These are phyloP conservation scores for Leptodontidium sp. DNA, from an alignment of 2,329 filamentous ascomycete genomes.

Conservation along the genomic window DNA sequence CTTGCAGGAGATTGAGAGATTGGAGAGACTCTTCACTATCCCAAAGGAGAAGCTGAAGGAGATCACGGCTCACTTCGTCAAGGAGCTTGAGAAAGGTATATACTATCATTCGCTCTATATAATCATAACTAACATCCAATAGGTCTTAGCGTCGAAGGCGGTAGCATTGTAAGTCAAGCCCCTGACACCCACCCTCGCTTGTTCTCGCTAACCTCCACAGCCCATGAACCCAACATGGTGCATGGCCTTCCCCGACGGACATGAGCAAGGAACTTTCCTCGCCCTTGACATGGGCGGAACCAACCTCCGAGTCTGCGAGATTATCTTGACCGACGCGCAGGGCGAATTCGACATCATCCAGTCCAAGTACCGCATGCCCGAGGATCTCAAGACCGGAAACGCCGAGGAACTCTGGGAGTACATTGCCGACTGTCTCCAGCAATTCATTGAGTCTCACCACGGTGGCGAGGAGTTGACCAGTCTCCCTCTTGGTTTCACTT, in stretches of 20 bases:
- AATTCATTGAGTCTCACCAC: constrained; percentile 89
- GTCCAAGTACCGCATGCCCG: constrained; percentile 94
- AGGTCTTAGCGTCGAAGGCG: constrained; percentile 87
- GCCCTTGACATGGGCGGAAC: constrained; percentile 97
- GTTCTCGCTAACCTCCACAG: constrained; percentile 55
- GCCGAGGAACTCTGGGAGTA: constrained; percentile 93
- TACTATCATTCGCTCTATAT: background rate
- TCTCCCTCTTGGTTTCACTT: constrained; percentile 90
- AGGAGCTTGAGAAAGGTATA: constrained; percentile 84
- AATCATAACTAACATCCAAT: constrained; percentile 28
- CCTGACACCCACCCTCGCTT: background rate
- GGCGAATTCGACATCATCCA: constrained; percentile 95
- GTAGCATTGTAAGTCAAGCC: constrained; percentile 78
- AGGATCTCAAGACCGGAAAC: constrained; percentile 86
- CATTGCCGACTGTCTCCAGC: constrained; percentile 89
- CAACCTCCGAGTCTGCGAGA: constrained; percentile 93
- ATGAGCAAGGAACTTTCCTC: constrained; percentile 87
- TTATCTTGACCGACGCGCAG: constrained; percentile 85
- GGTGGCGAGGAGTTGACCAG: constrained; percentile 69
- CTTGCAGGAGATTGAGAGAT: constrained; percentile 77
- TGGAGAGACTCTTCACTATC: constrained; percentile 87
- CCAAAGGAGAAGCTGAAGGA: constrained; percentile 82
- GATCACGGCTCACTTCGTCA: constrained; percentile 88
- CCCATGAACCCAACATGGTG: constrained; percentile 99
- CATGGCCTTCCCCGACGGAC: constrained; percentile 84